These are phyloP conservation scores for Penicillium desertorum DNA, from an alignment of 495 filamentous ascomycete genomes.

Conservation along the genomic window DNA sequence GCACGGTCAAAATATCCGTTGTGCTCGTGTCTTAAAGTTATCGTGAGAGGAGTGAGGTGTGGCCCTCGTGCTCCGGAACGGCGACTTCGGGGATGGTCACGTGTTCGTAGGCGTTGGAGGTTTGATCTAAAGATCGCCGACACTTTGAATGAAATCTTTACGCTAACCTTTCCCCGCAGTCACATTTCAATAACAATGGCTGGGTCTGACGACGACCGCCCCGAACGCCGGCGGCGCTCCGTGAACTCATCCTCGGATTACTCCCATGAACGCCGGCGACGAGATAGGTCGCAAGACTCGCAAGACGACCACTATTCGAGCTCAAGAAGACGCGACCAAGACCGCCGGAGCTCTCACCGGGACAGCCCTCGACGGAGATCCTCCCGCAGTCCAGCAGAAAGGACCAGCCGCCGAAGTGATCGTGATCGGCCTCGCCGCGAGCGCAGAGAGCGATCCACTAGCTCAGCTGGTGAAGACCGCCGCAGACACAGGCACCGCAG, in stretches of 20 bases:
- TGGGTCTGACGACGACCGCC: constrained; percentile 21
- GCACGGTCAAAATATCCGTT: constrained; percentile 16
- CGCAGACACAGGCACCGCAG: constrained; percentile 36
- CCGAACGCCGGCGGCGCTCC: constrained; percentile 29
- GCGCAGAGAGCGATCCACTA: constrained; percentile 28
- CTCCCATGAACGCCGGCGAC: constrained; percentile 29
- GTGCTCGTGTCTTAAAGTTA: constrained; percentile 15
- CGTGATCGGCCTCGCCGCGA: constrained; percentile 30
- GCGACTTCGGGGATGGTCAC: constrained; percentile 21
- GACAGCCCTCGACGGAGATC: constrained; percentile 23
- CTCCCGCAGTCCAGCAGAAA: constrained; percentile 30
- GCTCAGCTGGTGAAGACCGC: constrained; percentile 27
- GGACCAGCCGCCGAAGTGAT: constrained; percentile 22
- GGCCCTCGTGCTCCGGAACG: constrained; percentile 5
- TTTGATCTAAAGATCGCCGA: constrained; percentile 13
- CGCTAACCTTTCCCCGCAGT: neutral
- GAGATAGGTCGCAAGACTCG: constrained; percentile 21
- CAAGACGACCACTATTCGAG: constrained; percentile 27
- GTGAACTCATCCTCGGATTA: too few relatives aligned
- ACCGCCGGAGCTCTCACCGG: constrained; percentile 34
- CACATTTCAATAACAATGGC: constrained; percentile 22
- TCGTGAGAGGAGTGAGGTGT: neutral
- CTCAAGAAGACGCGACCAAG: constrained; percentile 33
- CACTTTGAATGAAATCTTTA: neutral
- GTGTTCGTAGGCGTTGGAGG: constrained; percentile 21